Evolutionary conservation across 257 asterid genomes (phyloP), one percentile per base, ranked within the genome.

Genomic region (Lantana camara): DNA sequence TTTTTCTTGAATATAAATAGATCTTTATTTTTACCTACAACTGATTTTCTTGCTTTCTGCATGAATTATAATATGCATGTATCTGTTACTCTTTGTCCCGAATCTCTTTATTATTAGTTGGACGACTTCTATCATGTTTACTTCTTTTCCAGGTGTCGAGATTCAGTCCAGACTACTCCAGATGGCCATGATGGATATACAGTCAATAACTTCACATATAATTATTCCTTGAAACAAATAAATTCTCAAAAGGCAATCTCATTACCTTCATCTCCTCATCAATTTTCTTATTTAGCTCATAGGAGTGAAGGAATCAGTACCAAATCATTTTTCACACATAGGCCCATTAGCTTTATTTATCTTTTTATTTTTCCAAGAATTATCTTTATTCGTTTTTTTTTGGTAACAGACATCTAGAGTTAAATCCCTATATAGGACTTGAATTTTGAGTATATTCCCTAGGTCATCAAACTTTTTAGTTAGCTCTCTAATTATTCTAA

Each of bases 221-320:
- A 71, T 73, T 77, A 70, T 59, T 85, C 70, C 51, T 59, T 71
- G 68, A 85, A 78, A 66, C 84, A 80, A 42, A 66, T 78, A 53
- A 77, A 66, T 64, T 57, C 86, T 47, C 94, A 88, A 46, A 82
- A 80, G 75, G 95, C 96, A 70, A 77, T 86, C 41, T 86, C 96
- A 15, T 69, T 91, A 77, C 98, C 96, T 73, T 89, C 96, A 57
- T 89, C 98, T 62, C 95, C 96, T 75, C 92, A 79, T 35, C 82
- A 65, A 57, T 75, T 76, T 54, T 64, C 75, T 66, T 63, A 64
- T 65, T 78, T 78, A 73, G 73, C 77, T 59, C 82, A 67, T 54
- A 68, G 76, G 75, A 74, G 80, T 63, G 88, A 77, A 29, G 40
- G 64, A 35, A 59, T n/a, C n/a, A n/a, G n/a, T n/a, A n/a, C n/a